Conservation (phyloP, 345 rosid species). For the Pugionium cornutum region DNA sequence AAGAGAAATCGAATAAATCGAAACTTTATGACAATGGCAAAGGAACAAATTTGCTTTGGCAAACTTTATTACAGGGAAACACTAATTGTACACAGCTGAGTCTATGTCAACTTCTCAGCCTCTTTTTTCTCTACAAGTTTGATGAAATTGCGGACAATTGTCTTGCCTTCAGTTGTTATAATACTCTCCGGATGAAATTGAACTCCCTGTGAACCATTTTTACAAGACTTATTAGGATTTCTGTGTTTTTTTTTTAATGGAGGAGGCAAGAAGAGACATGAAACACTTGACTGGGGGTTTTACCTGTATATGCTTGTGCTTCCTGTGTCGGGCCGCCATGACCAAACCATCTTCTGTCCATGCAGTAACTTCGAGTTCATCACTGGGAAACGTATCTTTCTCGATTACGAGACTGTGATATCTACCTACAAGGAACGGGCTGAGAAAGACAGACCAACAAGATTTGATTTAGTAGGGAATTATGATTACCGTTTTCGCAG, state of each 20-base stretch:
- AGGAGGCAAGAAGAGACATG: background rate
- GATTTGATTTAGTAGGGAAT: background rate
- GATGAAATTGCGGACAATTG: constrained; percentile 73
- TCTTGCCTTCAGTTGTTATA: constrained; percentile 76
- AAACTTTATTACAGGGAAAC: constrained; percentile 11
- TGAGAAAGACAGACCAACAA: constrained; percentile 35
- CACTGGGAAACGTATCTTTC: constrained; percentile 67
- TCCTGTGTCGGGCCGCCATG: constrained; percentile 95
- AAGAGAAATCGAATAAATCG: background rate
- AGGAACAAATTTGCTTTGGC: constrained; percentile 24
- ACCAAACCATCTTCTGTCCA: constrained; percentile 92
- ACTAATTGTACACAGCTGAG: background rate
- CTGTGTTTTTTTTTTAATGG: background rate
- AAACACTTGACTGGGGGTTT: background rate
- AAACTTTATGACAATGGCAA: background rate
- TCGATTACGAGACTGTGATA: constrained; percentile 93
- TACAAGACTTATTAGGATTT: constrained; percentile 16
- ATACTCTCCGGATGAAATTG: constrained; percentile 99
- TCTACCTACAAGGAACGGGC: constrained; percentile 91
- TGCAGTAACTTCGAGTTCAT: constrained; percentile 81
- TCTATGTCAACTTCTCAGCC: constrained; percentile 51
- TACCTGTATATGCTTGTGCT: constrained; percentile 80
- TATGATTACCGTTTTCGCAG: background rate
- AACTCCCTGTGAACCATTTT: constrained; percentile 64
- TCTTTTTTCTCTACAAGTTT: constrained; percentile 56